phyloP scores from a whole-genome alignment of 495 filamentous ascomycete genomes.

The Neurospora sp. region DNA sequence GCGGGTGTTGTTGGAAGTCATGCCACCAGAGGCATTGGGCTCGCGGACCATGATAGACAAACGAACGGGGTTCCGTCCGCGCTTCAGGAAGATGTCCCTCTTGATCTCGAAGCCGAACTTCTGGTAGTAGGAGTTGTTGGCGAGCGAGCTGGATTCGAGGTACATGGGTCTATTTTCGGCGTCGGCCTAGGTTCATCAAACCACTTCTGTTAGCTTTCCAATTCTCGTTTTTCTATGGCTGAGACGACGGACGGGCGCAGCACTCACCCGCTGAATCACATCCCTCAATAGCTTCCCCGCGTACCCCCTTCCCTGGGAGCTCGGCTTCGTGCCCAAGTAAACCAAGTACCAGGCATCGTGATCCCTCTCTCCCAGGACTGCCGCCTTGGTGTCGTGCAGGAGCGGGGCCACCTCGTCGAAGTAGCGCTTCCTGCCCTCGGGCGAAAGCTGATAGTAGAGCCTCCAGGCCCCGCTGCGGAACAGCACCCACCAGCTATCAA shows the following conservation, averaged over 20 bases:
- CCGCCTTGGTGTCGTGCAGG: slow-evolving; percentile 60
- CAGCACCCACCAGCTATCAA: slow-evolving; percentile 61
- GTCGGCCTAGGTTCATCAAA: slow-evolving; percentile 45
- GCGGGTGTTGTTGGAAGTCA: background rate
- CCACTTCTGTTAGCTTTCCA: slow-evolving; percentile 3
- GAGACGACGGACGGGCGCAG: background rate
- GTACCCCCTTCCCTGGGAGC: slow-evolving; percentile 56
- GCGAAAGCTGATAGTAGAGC: slow-evolving; percentile 57
- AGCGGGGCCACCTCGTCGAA: slow-evolving; percentile 68
- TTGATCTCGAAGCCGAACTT: slow-evolving; percentile 57
- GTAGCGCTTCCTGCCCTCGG: slow-evolving; percentile 61
- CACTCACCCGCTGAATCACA: slow-evolving; percentile 49
- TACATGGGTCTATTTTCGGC: slow-evolving; percentile 52
- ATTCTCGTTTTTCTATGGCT: background rate
- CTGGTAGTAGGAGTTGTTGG: slow-evolving; percentile 58
- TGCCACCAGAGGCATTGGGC: slow-evolving; percentile 25
- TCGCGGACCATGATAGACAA: slow-evolving; percentile 72
- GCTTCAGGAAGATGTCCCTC: slow-evolving; percentile 48
- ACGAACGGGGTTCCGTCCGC: slow-evolving; percentile 48
- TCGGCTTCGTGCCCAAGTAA: slow-evolving; percentile 63
- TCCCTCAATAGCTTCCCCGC: slow-evolving; percentile 57
- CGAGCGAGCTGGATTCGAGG: slow-evolving; percentile 60
- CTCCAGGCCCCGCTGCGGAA: slow-evolving; percentile 64
- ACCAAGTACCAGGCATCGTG: slow-evolving; percentile 64
- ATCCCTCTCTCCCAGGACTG: slow-evolving; percentile 53